phyloP scores from a whole-genome alignment of 2,329 filamentous ascomycete species.

The Verticillium dahliae region DNA sequence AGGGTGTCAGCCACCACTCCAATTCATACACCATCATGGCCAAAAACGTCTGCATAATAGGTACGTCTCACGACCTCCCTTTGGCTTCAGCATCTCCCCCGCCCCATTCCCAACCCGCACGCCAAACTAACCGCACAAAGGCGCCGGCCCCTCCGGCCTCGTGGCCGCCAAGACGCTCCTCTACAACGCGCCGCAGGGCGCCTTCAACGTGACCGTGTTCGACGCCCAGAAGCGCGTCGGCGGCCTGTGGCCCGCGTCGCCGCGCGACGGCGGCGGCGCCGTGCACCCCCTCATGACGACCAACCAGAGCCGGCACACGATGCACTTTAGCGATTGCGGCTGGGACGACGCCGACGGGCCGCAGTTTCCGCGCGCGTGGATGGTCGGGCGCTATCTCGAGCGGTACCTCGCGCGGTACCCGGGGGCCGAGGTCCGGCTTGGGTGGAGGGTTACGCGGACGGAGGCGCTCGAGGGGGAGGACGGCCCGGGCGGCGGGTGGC shows the following conservation, averaged over 20 bases:
- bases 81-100: too few species aligned
- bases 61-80: conserved; percentile 15
- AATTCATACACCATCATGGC: conserved; percentile 19
- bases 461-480: conserved; percentile 22
- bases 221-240: conserved; percentile 61
- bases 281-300: conserved; percentile 62
- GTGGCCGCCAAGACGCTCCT: conserved; percentile 69
- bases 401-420: conserved; percentile 54
- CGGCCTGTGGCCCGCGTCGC: conserved; percentile 65
- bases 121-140: conserved; percentile 27
- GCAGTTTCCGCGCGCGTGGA: conserved; percentile 69
- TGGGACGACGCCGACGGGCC: conserved; percentile 53
- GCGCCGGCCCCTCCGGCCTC: conserved; percentile 62
- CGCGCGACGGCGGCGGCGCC: conserved; percentile 40
- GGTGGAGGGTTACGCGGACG: conserved; percentile 36
- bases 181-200: conserved; percentile 43
- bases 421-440: conserved; percentile 39
- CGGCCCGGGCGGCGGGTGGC: conserved; percentile 36
- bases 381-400: conserved; percentile 67
- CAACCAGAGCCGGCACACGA: conserved; percentile 73
- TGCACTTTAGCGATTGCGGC: conserved; percentile 65
- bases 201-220: conserved; percentile 64
- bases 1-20: too few species aligned
- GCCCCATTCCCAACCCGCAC: too few species aligned
- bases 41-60: conserved; percentile 34